phyloP scores from a whole-genome alignment of 805 yeast species.

The Cyberlindnera euphorbiiphila region DNA sequence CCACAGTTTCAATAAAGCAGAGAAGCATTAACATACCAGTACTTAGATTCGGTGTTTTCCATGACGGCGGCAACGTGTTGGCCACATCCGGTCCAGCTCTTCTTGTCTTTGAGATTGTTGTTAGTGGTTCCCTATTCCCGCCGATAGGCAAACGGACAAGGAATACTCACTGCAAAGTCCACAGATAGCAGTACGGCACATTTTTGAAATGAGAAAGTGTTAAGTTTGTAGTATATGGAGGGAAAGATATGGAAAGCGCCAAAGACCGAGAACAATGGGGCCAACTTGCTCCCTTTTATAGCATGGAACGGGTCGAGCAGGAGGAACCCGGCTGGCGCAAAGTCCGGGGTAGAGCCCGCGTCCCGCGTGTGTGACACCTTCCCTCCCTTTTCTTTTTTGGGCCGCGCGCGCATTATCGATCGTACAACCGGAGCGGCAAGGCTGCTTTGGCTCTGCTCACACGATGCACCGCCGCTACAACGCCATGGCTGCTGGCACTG shows the following conservation, averaged over 20 bases:
- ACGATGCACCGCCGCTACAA: too few relatives aligned
- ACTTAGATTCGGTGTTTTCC: conserved; percentile 43
- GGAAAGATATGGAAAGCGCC: neutral
- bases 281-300: neutral
- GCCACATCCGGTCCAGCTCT: conserved; percentile 67
- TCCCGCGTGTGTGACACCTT: too few relatives aligned
- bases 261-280: neutral
- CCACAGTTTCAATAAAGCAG: too few relatives aligned
- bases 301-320: neutral
- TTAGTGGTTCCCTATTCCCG: neutral
- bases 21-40: conserved; percentile 25
- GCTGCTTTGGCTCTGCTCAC: too few relatives aligned
- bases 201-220: too few relatives aligned
- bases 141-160: neutral
- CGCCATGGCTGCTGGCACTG: too few relatives aligned
- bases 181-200: conserved; percentile 27
- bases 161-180: conserved; percentile 27
- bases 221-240: too few relatives aligned
- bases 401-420: too few relatives aligned
- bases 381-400: too few relatives aligned
- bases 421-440: too few relatives aligned
- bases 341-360: conserved; percentile 16
- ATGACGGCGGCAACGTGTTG: conserved; percentile 50
- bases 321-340: conserved; percentile 5
- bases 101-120: conserved; percentile 32